Conservation (phyloP, 345 rosid species). For the Corchorus capsularis region DNA sequence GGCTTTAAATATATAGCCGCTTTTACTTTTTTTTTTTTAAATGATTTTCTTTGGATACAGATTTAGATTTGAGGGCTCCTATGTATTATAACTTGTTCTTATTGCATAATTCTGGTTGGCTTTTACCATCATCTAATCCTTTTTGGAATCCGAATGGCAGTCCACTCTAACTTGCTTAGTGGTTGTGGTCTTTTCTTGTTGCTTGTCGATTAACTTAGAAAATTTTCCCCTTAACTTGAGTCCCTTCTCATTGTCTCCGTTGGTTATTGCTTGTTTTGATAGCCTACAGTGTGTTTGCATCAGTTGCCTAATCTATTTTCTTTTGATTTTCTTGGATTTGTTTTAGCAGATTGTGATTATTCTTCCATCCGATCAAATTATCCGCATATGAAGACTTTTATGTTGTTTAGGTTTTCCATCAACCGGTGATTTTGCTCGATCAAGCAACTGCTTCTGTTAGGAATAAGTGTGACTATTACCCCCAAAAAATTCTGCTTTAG, state of each 20-base stretch:
- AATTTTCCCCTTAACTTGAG: background rate
- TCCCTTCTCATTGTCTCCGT: background rate
- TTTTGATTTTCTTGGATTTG: background rate
- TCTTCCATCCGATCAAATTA: conserved; percentile 11
- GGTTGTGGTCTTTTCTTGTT: background rate
- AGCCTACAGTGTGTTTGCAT: background rate
- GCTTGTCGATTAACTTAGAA: background rate
- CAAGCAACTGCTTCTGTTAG: background rate
- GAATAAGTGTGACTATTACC: background rate
- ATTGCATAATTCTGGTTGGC: background rate
- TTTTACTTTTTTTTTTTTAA: background rate
- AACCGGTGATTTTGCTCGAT: background rate
- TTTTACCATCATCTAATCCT: background rate
- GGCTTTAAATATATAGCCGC: background rate
- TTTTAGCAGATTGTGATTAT: conserved; percentile 19
- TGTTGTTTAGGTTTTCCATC: background rate
- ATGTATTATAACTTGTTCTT: background rate
- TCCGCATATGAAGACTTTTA: background rate
- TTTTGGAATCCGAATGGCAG: too few species aligned
- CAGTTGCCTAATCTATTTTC: background rate
- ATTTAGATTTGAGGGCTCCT: conserved; percentile 8
- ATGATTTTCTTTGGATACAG: background rate
- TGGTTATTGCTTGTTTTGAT: background rate
- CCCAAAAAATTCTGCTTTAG: background rate
- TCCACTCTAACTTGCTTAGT: background rate